A percentile compares a stretch with the other conserved stretches of the same genome.
Conservation (phyloP, 2,329 filamentous ascomycete species). For the Aureobasidium sp. region DNA sequence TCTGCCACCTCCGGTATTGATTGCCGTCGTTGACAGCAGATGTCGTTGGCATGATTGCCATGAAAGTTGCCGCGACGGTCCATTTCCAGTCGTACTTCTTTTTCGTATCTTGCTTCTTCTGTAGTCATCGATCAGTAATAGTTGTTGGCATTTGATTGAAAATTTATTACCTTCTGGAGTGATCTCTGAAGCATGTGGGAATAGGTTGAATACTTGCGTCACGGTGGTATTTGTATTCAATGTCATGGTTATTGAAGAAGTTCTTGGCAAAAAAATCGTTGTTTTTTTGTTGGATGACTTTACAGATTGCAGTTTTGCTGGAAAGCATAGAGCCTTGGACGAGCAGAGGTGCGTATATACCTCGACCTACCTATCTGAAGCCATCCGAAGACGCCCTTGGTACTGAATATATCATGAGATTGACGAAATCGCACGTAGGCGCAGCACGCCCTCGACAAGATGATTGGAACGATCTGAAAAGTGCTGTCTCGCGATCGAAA, state of each 20-base stretch:
- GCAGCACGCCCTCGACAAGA: background rate
- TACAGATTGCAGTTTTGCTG: background rate
- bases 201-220: background rate
- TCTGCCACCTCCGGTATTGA: background rate
- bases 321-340: background rate
- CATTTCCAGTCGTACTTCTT: background rate
- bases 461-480: background rate
- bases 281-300: background rate
- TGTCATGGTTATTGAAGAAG: background rate
- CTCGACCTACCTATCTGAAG: background rate
- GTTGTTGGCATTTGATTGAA: background rate
- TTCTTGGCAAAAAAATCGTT: background rate
- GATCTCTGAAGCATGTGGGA: background rate
- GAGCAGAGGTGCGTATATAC: background rate
- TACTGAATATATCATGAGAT: background rate
- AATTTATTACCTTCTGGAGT: background rate
- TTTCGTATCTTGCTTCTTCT: background rate
- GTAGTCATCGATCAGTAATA: background rate
- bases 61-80: constrained; percentile 3
- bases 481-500: background rate
- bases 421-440: background rate
- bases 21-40: constrained; percentile 2
- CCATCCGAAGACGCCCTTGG: background rate
- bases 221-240: background rate
- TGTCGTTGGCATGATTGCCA: background rate